phyloP scores from a whole-genome alignment of 768 basidiomycete species.

The Hypholoma sublateritium region DNA sequence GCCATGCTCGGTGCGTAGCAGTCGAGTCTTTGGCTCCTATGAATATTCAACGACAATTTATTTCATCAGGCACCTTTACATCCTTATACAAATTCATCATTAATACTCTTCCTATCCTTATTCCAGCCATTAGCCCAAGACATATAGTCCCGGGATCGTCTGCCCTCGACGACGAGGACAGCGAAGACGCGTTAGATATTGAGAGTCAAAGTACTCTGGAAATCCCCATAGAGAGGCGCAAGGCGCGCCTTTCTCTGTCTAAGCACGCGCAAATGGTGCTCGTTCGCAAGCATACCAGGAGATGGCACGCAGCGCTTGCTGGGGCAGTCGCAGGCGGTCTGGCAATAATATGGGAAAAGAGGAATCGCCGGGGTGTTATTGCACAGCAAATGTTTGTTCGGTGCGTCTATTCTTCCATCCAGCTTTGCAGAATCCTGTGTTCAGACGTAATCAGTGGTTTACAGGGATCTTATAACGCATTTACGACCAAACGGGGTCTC shows the following conservation, averaged over 20 bases:
- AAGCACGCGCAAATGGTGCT: constrained; percentile 63
- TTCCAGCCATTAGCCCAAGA: constrained; percentile 45
- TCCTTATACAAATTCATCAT: constrained; percentile 77
- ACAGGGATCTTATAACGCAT: constrained; percentile 86
- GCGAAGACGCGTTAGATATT: constrained; percentile 19
- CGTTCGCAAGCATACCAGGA: constrained; percentile 62
- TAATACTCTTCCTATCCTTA: constrained; percentile 73
- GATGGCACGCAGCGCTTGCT: constrained; percentile 82
- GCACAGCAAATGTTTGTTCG: constrained; percentile 90
- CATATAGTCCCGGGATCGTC: constrained; percentile 18
- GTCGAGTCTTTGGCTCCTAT: not conserved
- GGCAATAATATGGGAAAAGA: constrained; percentile 78
- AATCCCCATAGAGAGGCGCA: constrained; percentile 33
- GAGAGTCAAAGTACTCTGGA: constrained; percentile 26
- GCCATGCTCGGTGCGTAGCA: constrained; percentile 72
- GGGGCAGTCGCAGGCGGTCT: constrained; percentile 73
- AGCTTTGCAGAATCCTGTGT: not conserved
- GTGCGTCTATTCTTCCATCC: constrained; percentile 36
- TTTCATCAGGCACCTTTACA: constrained; percentile 63
- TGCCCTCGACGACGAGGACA: constrained; percentile 29
- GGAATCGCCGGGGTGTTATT: constrained; percentile 59
- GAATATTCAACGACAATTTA: not conserved
- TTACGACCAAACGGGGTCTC: constrained; percentile 64
- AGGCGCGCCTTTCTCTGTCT: constrained; percentile 57
- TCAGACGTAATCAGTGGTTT: constrained; percentile 56